Evolutionary conservation across 768 basidiomycete genomes (phyloP).

Genomic region (Auricularia heimuer): DNA sequence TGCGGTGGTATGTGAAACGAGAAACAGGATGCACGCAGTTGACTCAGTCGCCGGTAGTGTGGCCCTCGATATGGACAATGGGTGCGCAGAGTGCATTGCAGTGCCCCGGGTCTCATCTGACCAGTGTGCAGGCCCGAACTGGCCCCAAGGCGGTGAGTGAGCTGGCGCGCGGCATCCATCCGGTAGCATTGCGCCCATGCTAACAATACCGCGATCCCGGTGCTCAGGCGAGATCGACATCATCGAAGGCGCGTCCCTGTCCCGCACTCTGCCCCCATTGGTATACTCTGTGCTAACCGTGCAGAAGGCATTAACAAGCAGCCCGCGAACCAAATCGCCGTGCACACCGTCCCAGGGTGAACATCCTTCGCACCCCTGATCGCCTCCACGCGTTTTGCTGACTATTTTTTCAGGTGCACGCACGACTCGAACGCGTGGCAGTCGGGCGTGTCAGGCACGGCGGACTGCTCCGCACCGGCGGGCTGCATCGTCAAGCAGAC

Average conservation of each 20-base stretch:
- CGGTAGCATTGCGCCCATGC: neutral
- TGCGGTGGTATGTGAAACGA: constrained; percentile 14
- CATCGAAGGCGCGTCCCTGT: neutral
- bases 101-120: neutral
- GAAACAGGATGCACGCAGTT: constrained; percentile 8
- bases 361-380: neutral
- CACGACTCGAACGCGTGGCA: constrained; percentile 8
- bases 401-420: constrained; percentile 8
- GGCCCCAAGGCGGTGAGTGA: neutral
- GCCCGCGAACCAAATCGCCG: neutral
- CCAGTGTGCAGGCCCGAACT: neutral
- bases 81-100: constrained; percentile 20
- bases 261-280: neutral
- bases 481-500: constrained; percentile 40
- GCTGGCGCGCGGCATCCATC: neutral
- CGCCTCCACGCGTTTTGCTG: neutral
- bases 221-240: neutral
- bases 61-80: constrained; percentile 25
- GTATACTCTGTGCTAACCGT: neutral
- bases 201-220: neutral
- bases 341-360: neutral
- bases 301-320: neutral
- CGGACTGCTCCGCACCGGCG: constrained; percentile 24
- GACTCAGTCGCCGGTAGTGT: constrained; percentile 13
- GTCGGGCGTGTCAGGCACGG: constrained; percentile 8